A percentile compares a stretch with the other conserved stretches of the same genome.
These are phyloP conservation scores for Neoboletus subvelutipes DNA, from an alignment of 768 basidiomycete genomes.

Conservation along the genomic window DNA sequence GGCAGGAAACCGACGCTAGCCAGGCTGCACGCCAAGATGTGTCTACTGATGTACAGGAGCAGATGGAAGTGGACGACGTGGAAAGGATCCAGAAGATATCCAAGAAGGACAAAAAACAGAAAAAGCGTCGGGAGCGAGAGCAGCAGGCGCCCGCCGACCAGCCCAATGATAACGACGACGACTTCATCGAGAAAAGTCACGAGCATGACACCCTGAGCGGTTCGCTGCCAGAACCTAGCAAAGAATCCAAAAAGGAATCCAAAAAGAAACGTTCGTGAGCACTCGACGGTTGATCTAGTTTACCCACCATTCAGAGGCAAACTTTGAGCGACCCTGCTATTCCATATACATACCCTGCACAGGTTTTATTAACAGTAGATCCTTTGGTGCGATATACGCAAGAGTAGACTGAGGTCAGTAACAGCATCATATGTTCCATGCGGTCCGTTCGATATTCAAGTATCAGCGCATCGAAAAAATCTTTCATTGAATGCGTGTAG, in stretches of 20 bases:
- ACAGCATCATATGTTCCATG: too few species aligned
- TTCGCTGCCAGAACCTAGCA: not conserved
- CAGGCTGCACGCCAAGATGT: not conserved
- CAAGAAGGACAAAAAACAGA: conserved; percentile 28
- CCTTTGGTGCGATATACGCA: not conserved
- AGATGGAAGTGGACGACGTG: conserved; percentile 5
- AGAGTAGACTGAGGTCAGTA: too few species aligned
- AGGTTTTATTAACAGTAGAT: not conserved
- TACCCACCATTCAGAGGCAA: not conserved
- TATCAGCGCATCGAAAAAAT: too few species aligned
- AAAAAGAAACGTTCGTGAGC: conserved; percentile 2
- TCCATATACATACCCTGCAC: conserved; percentile 15
- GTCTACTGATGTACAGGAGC: conserved; percentile 7
- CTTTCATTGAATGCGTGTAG: too few species aligned
- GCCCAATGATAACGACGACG: not conserved
- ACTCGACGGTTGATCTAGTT: not conserved
- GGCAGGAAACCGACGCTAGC: conserved; percentile 6
- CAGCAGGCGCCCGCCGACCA: not conserved
- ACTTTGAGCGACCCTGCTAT: not conserved
- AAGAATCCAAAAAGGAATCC: conserved; percentile 9
- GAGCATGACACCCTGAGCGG: not conserved
- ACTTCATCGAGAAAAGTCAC: not conserved
- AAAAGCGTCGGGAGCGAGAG: conserved; percentile 23
- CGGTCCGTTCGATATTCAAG: too few species aligned
- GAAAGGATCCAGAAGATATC: conserved; percentile 19